Evolutionary conservation across 441 rosid genomes (phyloP), one percentile per base, ranked within the genome.

Genomic region (Erodium texanum): DNA sequence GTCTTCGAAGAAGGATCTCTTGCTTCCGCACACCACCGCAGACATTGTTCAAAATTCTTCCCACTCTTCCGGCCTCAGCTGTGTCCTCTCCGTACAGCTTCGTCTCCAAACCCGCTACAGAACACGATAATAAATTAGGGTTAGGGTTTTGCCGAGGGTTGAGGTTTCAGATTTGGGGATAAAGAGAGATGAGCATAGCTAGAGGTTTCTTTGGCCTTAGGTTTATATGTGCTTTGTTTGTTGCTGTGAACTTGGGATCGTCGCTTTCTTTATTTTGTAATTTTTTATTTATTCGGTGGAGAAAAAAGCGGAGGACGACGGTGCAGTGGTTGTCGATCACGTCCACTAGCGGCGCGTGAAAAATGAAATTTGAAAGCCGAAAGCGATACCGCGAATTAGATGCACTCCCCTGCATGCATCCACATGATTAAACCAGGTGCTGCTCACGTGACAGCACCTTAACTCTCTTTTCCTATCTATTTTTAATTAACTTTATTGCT

Each of bases 11-110:
- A 76, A 82, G 12, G 92, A 80, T 76, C 97, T 79, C 85, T 91
- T 91, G 68, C 84, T 83, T 27, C 97, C 97, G 69, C 90, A 91
- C 70, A 89, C 90, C 0, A 81, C 88, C 22, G 92, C 92, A 76
- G 95, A 85, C 97, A 91, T 91, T 56, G 79, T 75, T 75, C 45
- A 38, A 38, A 38, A 38, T 38, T 38, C 45, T 38, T 38, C 45
- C 14, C 45, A 38, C 0, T 10, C 14, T 38, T 36, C 23, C 15
- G 19, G 61, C 19, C 61, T 10, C 0, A 38, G 34, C 34, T 29
- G 34, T 29, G 34, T 29, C 34, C 34, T 29, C 34, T 29, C 34
- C 34, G 34, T 29, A 29, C 6, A 5, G 34, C 34, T 29, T 29
- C 34, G 34, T 3, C 34, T 29, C 34, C 34, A 4, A 4, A 27